Conservation (phyloP, 2,329 filamentous ascomycete species). For the Curvularia lunata region DNA sequence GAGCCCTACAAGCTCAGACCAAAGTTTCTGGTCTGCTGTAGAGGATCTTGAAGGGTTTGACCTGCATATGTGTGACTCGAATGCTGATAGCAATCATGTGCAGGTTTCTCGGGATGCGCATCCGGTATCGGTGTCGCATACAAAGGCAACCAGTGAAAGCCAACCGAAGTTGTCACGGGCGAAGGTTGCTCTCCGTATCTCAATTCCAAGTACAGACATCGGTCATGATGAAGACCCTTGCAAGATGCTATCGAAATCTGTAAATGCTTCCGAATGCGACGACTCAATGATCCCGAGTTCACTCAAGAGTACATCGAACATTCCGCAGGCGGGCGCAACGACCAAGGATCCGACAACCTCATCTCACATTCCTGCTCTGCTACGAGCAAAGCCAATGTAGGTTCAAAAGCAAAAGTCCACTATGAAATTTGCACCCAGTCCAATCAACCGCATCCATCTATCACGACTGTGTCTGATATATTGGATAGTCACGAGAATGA, state of each 20-base stretch:
- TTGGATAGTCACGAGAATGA: not conserved
- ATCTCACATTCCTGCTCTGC: conserved; percentile 22
- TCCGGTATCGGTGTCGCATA: not conserved
- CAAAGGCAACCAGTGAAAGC: conserved; percentile 2
- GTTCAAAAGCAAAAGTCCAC: not conserved
- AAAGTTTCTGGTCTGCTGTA: conserved; percentile 28
- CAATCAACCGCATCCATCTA: conserved; percentile 10
- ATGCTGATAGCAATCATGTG: conserved; percentile 24
- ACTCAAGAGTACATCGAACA: conserved; percentile 29
- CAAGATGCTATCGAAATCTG: conserved; percentile 11
- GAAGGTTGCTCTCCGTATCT: conserved; percentile 31
- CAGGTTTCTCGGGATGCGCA: conserved; percentile 12
- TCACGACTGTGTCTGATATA: conserved; percentile 3
- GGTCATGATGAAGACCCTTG: conserved; percentile 12
- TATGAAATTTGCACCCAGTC: conserved; percentile 1
- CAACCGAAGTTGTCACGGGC: conserved; percentile 15
- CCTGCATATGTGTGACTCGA: conserved; percentile 12
- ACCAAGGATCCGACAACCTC: conserved; percentile 6
- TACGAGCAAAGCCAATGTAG: conserved; percentile 25
- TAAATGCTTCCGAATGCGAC: conserved; percentile 12
- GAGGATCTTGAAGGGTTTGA: conserved; percentile 18
- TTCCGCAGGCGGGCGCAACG: conserved; percentile 29
- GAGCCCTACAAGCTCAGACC: conserved; percentile 27
- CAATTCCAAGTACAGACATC: not conserved
- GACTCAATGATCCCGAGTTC: conserved; percentile 10